Evolutionary conservation across 2,329 filamentous ascomycete species (phyloP).

Genomic region (Delphinella strobiligena): DNA sequence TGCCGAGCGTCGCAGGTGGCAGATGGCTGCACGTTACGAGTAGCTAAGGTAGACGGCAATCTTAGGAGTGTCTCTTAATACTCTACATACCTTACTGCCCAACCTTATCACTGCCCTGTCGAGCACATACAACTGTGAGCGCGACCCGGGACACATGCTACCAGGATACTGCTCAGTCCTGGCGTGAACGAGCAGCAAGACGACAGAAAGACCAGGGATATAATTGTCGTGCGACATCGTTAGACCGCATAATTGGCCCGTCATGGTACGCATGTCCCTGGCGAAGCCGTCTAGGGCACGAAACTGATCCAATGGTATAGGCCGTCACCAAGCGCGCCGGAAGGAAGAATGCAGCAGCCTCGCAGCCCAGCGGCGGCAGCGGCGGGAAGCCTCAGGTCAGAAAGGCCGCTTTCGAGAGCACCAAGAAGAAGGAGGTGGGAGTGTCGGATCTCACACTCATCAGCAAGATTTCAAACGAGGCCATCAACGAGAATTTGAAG

Average conservation of each 20-base stretch:
- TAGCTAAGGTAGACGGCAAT: too few species aligned
- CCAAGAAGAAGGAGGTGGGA: constrained; percentile 98
- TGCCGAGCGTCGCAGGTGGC: neutral
- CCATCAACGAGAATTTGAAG: constrained; percentile 98
- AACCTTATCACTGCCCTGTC: neutral
- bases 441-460: constrained; percentile 95
- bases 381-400: constrained; percentile 60
- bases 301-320: constrained; percentile 20
- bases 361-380: constrained; percentile 25
- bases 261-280: constrained; percentile 1
- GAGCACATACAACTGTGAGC: too few species aligned
- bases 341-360: constrained; percentile 38
- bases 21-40: too few species aligned
- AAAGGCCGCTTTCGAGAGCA: constrained; percentile 90
- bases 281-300: neutral
- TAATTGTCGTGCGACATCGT: too few species aligned
- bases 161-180: neutral
- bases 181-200: neutral
- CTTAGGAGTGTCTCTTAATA: too few species aligned
- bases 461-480: constrained; percentile 97
- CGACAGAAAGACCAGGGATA: too few species aligned
- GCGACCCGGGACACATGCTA: neutral
- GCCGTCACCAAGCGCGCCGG: constrained; percentile 46
- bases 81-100: neutral
- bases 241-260: neutral